Evolutionary conservation across 2,329 filamentous ascomycete genomes (phyloP).

Genomic region (Colletotrichum costaricense): DNA sequence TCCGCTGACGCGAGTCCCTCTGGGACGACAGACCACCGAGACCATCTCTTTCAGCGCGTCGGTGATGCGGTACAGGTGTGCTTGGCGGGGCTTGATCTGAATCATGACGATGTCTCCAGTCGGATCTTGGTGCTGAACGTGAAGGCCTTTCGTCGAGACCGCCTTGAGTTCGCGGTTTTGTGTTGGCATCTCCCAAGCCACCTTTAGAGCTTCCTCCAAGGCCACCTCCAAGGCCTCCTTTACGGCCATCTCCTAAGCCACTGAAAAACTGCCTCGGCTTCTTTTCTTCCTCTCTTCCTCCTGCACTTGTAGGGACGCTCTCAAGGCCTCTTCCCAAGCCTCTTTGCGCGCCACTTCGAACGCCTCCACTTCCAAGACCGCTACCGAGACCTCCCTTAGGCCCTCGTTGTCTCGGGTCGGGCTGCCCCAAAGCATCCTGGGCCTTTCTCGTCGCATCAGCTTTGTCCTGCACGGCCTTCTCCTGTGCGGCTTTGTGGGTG

Average conservation of each 20-base stretch:
- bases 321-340: background rate
- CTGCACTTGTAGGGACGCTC: background rate
- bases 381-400: too few relatives aligned
- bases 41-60: background rate
- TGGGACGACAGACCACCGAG: background rate
- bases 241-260: background rate
- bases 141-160: conserved; percentile 15
- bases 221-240: background rate
- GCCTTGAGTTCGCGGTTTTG: background rate
- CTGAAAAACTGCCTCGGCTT: background rate
- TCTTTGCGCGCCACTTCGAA: background rate
- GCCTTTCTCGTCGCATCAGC: background rate
- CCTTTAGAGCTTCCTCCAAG: background rate
- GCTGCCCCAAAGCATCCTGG: background rate
- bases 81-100: conserved; percentile 3
- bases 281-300: background rate
- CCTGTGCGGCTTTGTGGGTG: background rate
- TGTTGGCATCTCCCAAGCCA: background rate
- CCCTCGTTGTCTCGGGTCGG: background rate
- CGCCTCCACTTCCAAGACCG: too few relatives aligned
- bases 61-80: conserved; percentile 21
- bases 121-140: background rate
- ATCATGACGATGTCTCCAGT: conserved; percentile 23
- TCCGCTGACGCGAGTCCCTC: background rate
- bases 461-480: background rate